Base-by-base conservation (phyloP, 148 eudicot species). In the Nepenthes mirabilis region DNA sequence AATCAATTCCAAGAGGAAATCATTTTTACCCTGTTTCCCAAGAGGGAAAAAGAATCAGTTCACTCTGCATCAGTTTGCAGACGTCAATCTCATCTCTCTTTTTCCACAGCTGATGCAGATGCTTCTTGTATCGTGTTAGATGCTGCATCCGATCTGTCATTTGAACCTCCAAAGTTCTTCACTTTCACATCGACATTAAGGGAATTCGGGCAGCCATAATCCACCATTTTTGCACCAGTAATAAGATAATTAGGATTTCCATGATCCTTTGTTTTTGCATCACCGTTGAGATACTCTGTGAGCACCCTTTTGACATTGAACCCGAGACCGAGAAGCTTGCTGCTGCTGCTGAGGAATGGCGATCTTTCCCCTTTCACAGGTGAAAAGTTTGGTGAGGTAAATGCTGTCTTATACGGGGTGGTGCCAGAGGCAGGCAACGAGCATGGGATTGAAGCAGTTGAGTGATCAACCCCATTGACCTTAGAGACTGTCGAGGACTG, bases 291-390 rank as follows among this genome's bases (percentile, higher is more conserved):
- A 75, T 91, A 87, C 67, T 81, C 85, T 1, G 91, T 79, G 49
- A 91, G 74, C 13, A 72, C 97, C 59, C 86, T 74, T 66, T 76
- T 91, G 0, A 91, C 89, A 57, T 89, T 91, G 9, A 80, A 66
- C 51, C 85, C 87, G 34, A 74, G 78, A 73, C 47, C 61, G 32
- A 74, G 58, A 50, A 71, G 67, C 71, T 72, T 82, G 72, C 60
- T 80, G 65, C 67, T 75, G 61, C 62, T 73, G 49, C 68, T 74
- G 2, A 64, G 70, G 48, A 70, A 58, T 6, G 75, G 77, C 3
- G 76, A 69, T 63, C 62, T 64, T 11, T 66, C 80, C 49, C 72
- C 78, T 50, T 70, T 79, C 5, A 59, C 68, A 14, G 83, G 83
- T 54, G 87, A 79, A 64, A 71, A 70, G 51, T 53, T 72, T 2